Percentiles rank a stretch among this genome's conserved stretches.
Evolutionary conservation across 1,284 basidiomycete species (phyloP).

Genomic region (Trichosporon ovoides): DNA sequence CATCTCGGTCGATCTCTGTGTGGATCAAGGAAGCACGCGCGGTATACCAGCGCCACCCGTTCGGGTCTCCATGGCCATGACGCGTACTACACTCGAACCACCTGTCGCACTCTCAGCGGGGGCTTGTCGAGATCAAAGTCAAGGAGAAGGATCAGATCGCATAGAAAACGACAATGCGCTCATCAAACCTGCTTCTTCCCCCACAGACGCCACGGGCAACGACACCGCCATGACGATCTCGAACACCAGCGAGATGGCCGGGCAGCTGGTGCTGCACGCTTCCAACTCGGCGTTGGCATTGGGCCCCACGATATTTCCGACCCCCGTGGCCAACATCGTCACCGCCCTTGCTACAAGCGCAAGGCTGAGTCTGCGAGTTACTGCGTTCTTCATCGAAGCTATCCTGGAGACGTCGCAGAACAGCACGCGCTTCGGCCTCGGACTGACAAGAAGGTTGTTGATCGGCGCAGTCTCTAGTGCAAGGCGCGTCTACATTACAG

Average conservation of each 20-base stretch:
- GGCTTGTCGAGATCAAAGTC: too few species aligned
- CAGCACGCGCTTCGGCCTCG: slow-evolving; percentile 38
- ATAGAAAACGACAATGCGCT: not conserved
- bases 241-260: not conserved
- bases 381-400: slow-evolving; percentile 49
- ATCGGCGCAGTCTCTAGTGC: slow-evolving; percentile 49
- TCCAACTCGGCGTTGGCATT: not conserved
- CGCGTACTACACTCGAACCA: too few species aligned
- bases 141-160: too few species aligned
- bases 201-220: not conserved
- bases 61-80: too few species aligned
- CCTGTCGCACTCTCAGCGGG: too few species aligned
- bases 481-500: slow-evolving; percentile 43
- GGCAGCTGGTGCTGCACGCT: not conserved
- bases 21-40: too few species aligned
- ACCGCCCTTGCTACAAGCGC: slow-evolving; percentile 47
- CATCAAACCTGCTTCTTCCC: not conserved
- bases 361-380: slow-evolving; percentile 42
- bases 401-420: slow-evolving; percentile 46
- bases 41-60: too few species aligned
- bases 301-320: slow-evolving; percentile 42
- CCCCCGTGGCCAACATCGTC: slow-evolving; percentile 46
- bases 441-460: slow-evolving; percentile 45
- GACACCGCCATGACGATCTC: not conserved
- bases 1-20: too few species aligned